phyloP scores from a whole-genome alignment of 1,139 yeast species.

The Diutina sp. region DNA sequence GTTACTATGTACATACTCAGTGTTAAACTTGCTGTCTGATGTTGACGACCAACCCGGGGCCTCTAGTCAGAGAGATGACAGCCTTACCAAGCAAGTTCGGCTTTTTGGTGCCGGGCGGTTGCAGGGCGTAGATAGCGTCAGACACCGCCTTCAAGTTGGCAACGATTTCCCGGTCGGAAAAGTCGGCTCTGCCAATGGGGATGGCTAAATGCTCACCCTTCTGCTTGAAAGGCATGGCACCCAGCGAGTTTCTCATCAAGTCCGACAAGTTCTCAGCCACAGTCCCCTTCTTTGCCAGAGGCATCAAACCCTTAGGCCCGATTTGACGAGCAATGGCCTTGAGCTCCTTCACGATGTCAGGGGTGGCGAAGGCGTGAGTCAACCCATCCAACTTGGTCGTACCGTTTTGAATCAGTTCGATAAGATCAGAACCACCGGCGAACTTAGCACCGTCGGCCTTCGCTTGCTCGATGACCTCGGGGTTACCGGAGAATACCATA shows the following conservation, averaged over 20 bases:
- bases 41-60: constrained; percentile 72
- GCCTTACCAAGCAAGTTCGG: constrained; percentile 66
- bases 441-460: constrained; percentile 37
- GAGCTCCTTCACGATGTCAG: constrained; percentile 57
- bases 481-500: constrained; percentile 54
- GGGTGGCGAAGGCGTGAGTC: constrained; percentile 76
- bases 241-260: constrained; percentile 43
- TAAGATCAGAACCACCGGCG: constrained; percentile 56
- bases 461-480: constrained; percentile 40
- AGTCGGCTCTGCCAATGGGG: constrained; percentile 69
- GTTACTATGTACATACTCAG: constrained; percentile 6
- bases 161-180: constrained; percentile 65
- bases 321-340: constrained; percentile 59
- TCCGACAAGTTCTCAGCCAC: constrained; percentile 52
- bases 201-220: constrained; percentile 45
- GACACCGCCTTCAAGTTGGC: constrained; percentile 63
- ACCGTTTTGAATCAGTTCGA: constrained; percentile 51
- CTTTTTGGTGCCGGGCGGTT: constrained; percentile 47
- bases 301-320: constrained; percentile 89
- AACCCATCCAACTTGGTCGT: constrained; percentile 38
- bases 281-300: constrained; percentile 76
- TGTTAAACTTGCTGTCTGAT: constrained; percentile 6
- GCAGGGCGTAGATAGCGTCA: constrained; percentile 46
- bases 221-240: constrained; percentile 67
- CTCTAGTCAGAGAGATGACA: constrained; percentile 55